phyloP scores from a whole-genome alignment of 208 protist species.

The Crithidia expoeki region DNA sequence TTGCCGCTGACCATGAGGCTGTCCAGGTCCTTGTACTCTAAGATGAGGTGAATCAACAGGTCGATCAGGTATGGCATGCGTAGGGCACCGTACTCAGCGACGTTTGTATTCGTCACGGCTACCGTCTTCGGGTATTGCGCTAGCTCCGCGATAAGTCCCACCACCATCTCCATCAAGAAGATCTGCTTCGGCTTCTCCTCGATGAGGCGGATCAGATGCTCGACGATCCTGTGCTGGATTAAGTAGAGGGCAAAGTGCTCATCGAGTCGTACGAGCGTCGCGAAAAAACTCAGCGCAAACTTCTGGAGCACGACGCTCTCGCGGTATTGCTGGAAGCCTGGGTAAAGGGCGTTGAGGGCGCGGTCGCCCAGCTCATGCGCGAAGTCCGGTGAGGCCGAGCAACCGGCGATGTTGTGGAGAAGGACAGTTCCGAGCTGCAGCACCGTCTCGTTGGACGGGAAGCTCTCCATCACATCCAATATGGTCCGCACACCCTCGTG shows the following conservation, averaged over 20 bases:
- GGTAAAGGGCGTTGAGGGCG: constrained; percentile 51
- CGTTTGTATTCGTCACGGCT: constrained; percentile 20
- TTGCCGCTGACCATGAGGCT: constrained; percentile 80
- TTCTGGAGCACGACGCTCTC: constrained; percentile 82
- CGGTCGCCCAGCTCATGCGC: constrained; percentile 41
- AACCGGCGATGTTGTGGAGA: constrained; percentile 77
- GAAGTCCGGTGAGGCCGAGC: constrained; percentile 40
- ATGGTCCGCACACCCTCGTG: constrained; percentile 52
- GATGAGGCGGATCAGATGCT: constrained; percentile 64
- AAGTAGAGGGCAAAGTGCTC: constrained; percentile 53
- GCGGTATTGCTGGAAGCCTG: constrained; percentile 53
- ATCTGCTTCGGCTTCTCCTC: constrained; percentile 66
- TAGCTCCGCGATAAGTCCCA: constrained; percentile 68
- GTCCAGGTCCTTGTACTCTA: constrained; percentile 73
- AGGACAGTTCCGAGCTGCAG: constrained; percentile 74
- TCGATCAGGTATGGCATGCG: constrained; percentile 57
- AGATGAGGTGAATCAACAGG: constrained; percentile 79
- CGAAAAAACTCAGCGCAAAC: constrained; percentile 81
- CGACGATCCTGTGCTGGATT: constrained; percentile 50
- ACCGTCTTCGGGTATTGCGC: constrained; percentile 58
- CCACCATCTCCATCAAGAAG: constrained; percentile 85
- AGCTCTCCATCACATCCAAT: constrained; percentile 65
- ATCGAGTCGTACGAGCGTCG: constrained; percentile 52
- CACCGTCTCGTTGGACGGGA: constrained; percentile 61
- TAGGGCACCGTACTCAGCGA: constrained; percentile 28